Evolutionary conservation across 2,329 filamentous ascomycete genomes (phyloP).

Genomic region (Cladophialophora bantiana): DNA sequence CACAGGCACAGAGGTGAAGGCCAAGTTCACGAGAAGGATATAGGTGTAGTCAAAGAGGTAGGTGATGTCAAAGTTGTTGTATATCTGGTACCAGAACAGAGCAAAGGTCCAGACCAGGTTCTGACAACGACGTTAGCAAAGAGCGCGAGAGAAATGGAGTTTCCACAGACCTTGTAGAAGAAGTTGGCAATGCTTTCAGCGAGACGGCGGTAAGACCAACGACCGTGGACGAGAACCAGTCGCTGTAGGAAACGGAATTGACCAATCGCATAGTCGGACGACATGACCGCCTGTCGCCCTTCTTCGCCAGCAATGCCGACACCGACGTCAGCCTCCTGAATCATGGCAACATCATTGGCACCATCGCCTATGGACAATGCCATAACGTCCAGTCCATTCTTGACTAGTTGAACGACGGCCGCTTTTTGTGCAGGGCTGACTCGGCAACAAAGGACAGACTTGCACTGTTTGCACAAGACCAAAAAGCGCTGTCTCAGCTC

Average conservation of each 20-base stretch:
- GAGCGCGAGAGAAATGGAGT: not conserved
- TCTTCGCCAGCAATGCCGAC: constrained; percentile 94
- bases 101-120: constrained; percentile 97
- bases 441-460: constrained; percentile 94
- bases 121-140: constrained; percentile 52
- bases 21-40: constrained; percentile 93
- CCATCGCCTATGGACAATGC: constrained; percentile 92
- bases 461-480: constrained; percentile 94
- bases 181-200: constrained; percentile 97
- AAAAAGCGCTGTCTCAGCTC: constrained; percentile 88
- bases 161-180: constrained; percentile 82
- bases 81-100: constrained; percentile 98
- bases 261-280: constrained; percentile 92
- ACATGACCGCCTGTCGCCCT: constrained; percentile 93
- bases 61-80: constrained; percentile 92
- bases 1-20: constrained; percentile 93
- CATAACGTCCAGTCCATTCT: constrained; percentile 93
- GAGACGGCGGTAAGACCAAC: constrained; percentile 94
- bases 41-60: constrained; percentile 98
- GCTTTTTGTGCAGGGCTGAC: constrained; percentile 97
- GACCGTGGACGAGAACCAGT: constrained; percentile 85
- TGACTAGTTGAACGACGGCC: constrained; percentile 95
- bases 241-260: constrained; percentile 90
- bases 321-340: constrained; percentile 95
- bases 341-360: constrained; percentile 97